Evolutionary conservation across 208 protist species (phyloP).

Genomic region (Wallacemonas sp.): DNA sequence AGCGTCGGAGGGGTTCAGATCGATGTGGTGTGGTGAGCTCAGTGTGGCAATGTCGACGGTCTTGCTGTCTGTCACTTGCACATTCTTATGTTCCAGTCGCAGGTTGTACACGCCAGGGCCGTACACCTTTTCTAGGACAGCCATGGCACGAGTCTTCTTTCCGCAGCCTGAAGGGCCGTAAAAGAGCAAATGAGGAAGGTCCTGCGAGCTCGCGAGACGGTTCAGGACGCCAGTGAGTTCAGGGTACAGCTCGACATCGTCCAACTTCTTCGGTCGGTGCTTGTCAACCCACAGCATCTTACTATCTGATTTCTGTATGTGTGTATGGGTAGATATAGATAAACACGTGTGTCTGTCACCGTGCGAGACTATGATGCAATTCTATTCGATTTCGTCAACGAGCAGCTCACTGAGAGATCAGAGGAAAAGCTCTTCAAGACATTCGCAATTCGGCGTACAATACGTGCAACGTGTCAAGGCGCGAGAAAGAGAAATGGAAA

Average conservation of each 20-base stretch:
- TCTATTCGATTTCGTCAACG: no score
- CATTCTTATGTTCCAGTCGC: conserved; percentile 89
- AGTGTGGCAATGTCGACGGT: conserved; percentile 97
- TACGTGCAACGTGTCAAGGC: no score
- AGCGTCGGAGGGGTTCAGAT: conserved; percentile 98
- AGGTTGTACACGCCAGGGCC: conserved; percentile 88
- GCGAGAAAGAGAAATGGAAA: background rate
- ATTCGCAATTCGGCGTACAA: no score
- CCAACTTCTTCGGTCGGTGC: conserved; percentile 96
- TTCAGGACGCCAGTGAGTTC: conserved; percentile 90
- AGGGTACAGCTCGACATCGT: conserved; percentile 94
- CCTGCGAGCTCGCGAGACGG: conserved; percentile 75
- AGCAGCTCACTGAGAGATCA: no score
- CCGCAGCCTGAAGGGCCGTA: conserved; percentile 97
- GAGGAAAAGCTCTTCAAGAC: no score
- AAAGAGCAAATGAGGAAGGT: conserved; percentile 98
- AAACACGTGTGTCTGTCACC: no score
- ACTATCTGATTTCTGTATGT: no score
- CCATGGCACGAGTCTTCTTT: conserved; percentile 97
- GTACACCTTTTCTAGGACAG: conserved; percentile 94
- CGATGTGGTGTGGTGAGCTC: conserved; percentile 97
- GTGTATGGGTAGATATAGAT: no score
- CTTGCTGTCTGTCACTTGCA: conserved; percentile 91
- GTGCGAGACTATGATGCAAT: no score
- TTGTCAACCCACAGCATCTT: conserved; percentile 99